Percentiles rank a stretch among this genome's conserved stretches.
Evolutionary conservation across 306 rosid species (phyloP).

Genomic region (Corylus avellana): DNA sequence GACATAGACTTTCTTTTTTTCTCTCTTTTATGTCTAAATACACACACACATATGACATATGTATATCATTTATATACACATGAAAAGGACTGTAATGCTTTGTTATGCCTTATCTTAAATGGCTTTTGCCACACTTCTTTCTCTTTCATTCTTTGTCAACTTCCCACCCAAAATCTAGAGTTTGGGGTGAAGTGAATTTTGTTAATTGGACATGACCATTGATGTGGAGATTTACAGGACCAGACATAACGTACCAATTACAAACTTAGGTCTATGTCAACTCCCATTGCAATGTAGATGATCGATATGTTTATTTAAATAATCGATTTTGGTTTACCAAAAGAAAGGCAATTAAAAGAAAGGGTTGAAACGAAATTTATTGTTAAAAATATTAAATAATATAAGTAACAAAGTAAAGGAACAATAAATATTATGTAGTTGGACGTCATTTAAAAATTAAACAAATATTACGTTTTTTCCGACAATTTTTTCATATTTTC

Average conservation of each 20-base stretch:
- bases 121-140: conserved; percentile 13
- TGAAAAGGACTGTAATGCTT: conserved; percentile 36
- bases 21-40: conserved; percentile 5
- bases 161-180: conserved; percentile 28
- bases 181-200: background rate
- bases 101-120: conserved; percentile 31
- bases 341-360: too few species aligned
- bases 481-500: too few species aligned
- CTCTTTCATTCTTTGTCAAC: conserved; percentile 30
- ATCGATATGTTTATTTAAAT: too few species aligned
- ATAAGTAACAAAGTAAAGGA: too few species aligned
- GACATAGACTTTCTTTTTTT: conserved; percentile 21
- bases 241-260: background rate
- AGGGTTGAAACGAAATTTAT: too few species aligned
- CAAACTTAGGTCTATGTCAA: background rate
- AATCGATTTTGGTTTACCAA: too few species aligned
- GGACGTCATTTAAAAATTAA: too few species aligned
- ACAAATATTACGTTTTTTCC: too few species aligned
- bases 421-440: too few species aligned
- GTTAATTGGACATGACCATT: conserved; percentile 29
- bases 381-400: too few species aligned
- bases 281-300: too few species aligned
- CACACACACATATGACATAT: background rate
- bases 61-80: background rate
- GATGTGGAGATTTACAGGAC: conserved; percentile 30